phyloP scores from a whole-genome alignment of 2,329 filamentous ascomycete genomes.

The Aaosphaeria pasadenensis region DNA sequence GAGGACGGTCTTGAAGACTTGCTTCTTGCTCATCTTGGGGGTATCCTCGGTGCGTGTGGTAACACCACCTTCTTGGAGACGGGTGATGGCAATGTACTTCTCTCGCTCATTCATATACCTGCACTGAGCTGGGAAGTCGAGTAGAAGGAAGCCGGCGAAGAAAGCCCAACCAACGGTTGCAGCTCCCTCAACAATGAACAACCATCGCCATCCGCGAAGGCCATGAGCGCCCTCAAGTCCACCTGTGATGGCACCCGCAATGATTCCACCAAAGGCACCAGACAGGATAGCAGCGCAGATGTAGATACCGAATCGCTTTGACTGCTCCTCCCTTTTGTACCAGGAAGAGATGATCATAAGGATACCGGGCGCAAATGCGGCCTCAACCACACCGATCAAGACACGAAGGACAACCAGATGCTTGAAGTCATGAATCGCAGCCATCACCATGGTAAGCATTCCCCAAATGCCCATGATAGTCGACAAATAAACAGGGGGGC shows the following conservation, averaged over 20 bases:
- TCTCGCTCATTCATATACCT: conserved; percentile 43
- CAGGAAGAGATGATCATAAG: conserved; percentile 56
- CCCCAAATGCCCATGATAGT: conserved; percentile 56
- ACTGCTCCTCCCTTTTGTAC: conserved; percentile 59
- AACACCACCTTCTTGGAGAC: conserved; percentile 45
- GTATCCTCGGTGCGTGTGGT: conserved; percentile 29
- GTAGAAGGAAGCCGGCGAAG: conserved; percentile 45
- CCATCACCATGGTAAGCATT: conserved; percentile 50
- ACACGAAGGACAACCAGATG: conserved; percentile 53
- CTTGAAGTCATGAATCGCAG: conserved; percentile 45
- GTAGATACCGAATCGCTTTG: conserved; percentile 56
- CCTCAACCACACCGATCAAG: conserved; percentile 55
- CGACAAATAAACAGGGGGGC: conserved; percentile 50
- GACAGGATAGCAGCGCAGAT: conserved; percentile 57
- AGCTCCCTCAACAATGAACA: conserved; percentile 44
- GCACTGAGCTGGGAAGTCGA: conserved; percentile 50
- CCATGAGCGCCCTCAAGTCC: conserved; percentile 46
- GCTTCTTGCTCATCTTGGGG: conserved; percentile 33
- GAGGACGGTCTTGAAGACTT: conserved; percentile 40
- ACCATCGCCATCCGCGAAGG: conserved; percentile 52
- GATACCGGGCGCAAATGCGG: conserved; percentile 55
- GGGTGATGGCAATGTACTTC: conserved; percentile 42
- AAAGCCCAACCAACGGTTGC: conserved; percentile 47
- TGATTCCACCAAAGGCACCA: conserved; percentile 53
- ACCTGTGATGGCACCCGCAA: conserved; percentile 50